Percentiles rank a stretch among this genome's conserved stretches.
phyloP scores from a whole-genome alignment of 768 basidiomycete species.

The Calocybe indica region DNA sequence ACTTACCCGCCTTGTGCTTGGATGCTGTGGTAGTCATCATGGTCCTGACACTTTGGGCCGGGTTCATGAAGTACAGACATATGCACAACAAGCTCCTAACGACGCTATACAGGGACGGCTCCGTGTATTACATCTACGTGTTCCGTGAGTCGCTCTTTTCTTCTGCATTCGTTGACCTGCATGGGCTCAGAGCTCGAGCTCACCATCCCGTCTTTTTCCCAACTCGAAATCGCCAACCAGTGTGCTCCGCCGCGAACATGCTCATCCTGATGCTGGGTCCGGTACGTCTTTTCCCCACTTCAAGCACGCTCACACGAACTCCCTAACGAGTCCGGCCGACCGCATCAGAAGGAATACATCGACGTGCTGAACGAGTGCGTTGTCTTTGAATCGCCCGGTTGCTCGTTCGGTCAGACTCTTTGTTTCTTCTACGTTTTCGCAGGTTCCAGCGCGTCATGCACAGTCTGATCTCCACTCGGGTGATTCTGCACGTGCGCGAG shows the following conservation, averaged over 20 bases:
- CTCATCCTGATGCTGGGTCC: conserved; percentile 4
- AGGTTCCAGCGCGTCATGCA: conserved; percentile 9
- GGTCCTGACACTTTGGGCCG: conserved; percentile 15
- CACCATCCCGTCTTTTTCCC: neutral
- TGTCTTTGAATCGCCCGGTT: neutral
- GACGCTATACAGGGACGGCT: conserved; percentile 17
- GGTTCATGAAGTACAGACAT: conserved; percentile 14
- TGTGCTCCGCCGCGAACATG: conserved; percentile 1
- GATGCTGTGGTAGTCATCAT: conserved; percentile 14
- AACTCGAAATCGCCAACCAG: neutral
- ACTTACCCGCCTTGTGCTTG: neutral
- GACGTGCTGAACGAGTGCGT: conserved; percentile 4
- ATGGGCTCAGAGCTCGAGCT: too few species aligned
- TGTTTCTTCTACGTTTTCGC: neutral
- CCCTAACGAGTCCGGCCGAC: neutral
- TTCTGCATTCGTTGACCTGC: neutral
- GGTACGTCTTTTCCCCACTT: neutral
- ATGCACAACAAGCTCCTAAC: conserved; percentile 13
- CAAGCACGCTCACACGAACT: neutral
- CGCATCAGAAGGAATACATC: conserved; percentile 1
- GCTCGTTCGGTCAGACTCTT: neutral
- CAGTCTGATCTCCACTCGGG: conserved; percentile 6
- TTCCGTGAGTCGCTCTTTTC: conserved; percentile 10
- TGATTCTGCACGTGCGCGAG: conserved; percentile 7
- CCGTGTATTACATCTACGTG: conserved; percentile 17